Evolutionary conservation across 495 filamentous ascomycete species (phyloP), one percentile per base, ranked within the genome.

Genomic region (Trypethelium eluteriae): DNA sequence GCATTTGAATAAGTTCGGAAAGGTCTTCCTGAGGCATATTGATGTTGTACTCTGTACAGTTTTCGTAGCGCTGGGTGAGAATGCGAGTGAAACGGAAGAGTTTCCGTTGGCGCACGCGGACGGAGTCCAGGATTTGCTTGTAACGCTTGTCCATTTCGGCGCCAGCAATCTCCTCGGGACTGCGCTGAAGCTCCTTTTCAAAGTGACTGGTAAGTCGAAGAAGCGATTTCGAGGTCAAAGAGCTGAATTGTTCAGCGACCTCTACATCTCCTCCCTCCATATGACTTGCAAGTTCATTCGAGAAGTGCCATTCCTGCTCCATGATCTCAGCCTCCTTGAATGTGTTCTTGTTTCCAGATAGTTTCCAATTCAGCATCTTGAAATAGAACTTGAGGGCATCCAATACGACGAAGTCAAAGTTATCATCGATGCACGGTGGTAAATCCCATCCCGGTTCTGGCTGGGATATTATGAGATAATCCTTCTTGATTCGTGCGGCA

Each of bases 301-400:
- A 92, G 69, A 96, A 98, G 36, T 88, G 89, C 93, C 94, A 98
- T 75, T 98, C 94, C 70, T 96, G 93, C 73, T 96, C 93, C 39
- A 98, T 79, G 68, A 98, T 90, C 77, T 98, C 94, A 12, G 94
- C 94, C 72, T 98, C 94, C 74, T 98, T 98, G 83, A 98, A 98
- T 0, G 94, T 96, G 76, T 98, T 98, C 74, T 96, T 97, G 78
- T 97, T 98, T 56, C 92, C 90, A 73, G 91, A 92, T 57, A 98
- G 80, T 74, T 97, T 97, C 90, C 92, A 96, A 71, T 96, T 96
- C 63, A 98, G 80, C 79, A 98, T 89, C 70, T 91, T 90, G 81
- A 98, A 98, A 74, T 98, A 98, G 74, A 96, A 98, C 73, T 92
- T 95, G 69, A 98, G 81, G 1, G 93, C 93, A 74, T 97, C 93